Conservation (phyloP, 805 yeast species). For the Yamadazyma takamatsuzukensis region DNA sequence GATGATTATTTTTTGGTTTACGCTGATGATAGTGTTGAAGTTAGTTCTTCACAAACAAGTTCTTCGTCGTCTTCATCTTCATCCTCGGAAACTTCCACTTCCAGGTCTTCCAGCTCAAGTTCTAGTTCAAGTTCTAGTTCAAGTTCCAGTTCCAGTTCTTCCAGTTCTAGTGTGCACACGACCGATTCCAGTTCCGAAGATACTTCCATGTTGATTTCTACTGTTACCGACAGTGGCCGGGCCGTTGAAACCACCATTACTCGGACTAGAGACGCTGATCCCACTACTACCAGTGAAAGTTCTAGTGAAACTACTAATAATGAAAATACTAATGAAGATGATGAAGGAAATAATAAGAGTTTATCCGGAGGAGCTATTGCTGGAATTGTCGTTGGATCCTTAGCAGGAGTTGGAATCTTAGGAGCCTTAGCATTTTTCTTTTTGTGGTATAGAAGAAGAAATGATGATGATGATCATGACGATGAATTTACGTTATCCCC, state of each 20-base stretch:
- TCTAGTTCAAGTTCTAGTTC: constrained; percentile 4
- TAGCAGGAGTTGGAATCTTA: constrained; percentile 32
- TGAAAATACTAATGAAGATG: constrained; percentile 12
- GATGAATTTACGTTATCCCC: constrained; percentile 29
- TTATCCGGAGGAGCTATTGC: constrained; percentile 40
- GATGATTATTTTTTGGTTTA: constrained; percentile 29
- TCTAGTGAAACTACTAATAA: constrained; percentile 3
- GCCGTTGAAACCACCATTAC: constrained; percentile 11
- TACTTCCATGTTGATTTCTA: constrained; percentile 6
- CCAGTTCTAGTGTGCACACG: constrained; percentile 9
- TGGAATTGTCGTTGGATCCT: constrained; percentile 40
- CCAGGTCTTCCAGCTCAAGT: constrained; percentile 12
- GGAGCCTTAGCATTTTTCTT: constrained; percentile 39
- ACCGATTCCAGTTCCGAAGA: constrained; percentile 8
- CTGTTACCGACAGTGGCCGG: constrained; percentile 7
- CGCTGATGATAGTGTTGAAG: constrained; percentile 18
- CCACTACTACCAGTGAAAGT: constrained; percentile 8
- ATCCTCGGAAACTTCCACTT: constrained; percentile 9
- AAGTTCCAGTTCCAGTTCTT: constrained; percentile 8
- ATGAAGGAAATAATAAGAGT: constrained; percentile 9
- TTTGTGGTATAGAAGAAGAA: constrained; percentile 36
- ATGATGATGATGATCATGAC: constrained; percentile 30
- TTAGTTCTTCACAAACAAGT: constrained; percentile 7
- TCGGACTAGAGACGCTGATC: constrained; percentile 6
- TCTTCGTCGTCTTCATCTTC: constrained; percentile 9